These are phyloP conservation scores for Cercophora newfieldiana DNA, from an alignment of 495 filamentous ascomycete species.

Conservation along the genomic window DNA sequence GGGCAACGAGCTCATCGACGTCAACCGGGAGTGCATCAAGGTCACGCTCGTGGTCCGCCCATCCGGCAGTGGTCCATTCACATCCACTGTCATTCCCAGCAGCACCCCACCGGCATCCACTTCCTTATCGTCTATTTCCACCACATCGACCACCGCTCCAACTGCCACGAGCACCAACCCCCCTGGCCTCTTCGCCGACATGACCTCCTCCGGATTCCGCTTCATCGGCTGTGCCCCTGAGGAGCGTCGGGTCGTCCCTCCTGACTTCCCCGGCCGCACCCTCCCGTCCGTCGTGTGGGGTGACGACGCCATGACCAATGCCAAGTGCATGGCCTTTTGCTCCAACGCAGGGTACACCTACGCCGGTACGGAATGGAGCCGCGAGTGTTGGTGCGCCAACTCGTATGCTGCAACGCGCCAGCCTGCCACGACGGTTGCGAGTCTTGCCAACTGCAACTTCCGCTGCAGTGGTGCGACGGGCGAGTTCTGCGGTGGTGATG, in stretches of 20 bases:
- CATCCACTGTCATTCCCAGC: neutral
- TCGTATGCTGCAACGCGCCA: conserved; percentile 25
- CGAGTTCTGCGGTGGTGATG: conserved; percentile 46
- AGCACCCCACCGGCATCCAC: conserved; percentile 4
- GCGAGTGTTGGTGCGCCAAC: conserved; percentile 68
- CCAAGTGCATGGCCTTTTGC: conserved; percentile 58
- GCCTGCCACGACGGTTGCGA: conserved; percentile 28
- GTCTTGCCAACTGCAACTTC: conserved; percentile 36
- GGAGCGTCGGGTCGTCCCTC: conserved; percentile 23
- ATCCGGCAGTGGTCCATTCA: neutral
- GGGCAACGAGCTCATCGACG: conserved; percentile 41
- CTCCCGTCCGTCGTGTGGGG: conserved; percentile 32
- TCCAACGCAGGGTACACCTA: conserved; percentile 43
- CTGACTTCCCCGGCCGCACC: conserved; percentile 33
- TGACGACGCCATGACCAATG: conserved; percentile 55
- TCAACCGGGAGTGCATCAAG: conserved; percentile 38
- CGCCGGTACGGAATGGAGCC: conserved; percentile 64
- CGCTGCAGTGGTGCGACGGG: conserved; percentile 40
- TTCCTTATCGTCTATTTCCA: conserved; percentile 10
- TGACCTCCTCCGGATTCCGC: conserved; percentile 26
- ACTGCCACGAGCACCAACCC: conserved; percentile 12
- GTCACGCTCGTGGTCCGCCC: conserved; percentile 35
- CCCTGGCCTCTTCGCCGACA: conserved; percentile 24
- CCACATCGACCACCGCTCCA: conserved; percentile 8
- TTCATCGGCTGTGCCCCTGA: conserved; percentile 36